These are phyloP conservation scores for Russula compacta DNA, from an alignment of 768 basidiomycete species.

Conservation along the genomic window DNA sequence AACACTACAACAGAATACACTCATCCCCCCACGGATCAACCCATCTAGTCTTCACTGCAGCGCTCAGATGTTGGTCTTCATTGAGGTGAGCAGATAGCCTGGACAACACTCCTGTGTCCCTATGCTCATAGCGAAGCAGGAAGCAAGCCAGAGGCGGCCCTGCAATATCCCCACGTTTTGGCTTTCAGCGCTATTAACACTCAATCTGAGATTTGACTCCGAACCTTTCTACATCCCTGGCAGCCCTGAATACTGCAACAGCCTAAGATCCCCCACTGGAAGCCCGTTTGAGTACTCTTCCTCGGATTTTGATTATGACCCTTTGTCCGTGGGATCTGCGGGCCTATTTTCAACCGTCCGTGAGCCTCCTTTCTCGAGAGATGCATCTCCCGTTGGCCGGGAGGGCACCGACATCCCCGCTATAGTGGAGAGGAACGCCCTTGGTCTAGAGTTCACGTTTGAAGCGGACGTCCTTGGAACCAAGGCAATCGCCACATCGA, in stretches of 20 bases:
- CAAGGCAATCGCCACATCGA: neutral
- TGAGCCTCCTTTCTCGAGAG: no score
- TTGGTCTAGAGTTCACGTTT: neutral
- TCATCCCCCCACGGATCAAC: no score
- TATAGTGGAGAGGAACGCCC: neutral
- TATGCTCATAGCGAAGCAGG: neutral
- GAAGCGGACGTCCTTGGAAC: neutral
- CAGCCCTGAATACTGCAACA: neutral
- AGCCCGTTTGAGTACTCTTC: neutral
- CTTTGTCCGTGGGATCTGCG: neutral
- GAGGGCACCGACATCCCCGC: neutral
- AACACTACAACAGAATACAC: neutral
- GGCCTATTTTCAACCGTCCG: neutral
- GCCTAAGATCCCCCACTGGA: neutral
- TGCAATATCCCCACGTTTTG: neutral
- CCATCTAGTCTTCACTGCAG: neutral
- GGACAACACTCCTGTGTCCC: neutral
- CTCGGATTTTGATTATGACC: neutral
- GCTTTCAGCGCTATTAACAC: neutral
- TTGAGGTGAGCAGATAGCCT: neutral
- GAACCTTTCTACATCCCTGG: neutral
- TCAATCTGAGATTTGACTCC: neutral
- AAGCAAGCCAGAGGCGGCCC: neutral
- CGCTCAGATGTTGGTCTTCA: neutral
- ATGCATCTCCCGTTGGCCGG: neutral